Base-by-base conservation (phyloP, 306 rosid genomes). In the Medicago lupulina region DNA sequence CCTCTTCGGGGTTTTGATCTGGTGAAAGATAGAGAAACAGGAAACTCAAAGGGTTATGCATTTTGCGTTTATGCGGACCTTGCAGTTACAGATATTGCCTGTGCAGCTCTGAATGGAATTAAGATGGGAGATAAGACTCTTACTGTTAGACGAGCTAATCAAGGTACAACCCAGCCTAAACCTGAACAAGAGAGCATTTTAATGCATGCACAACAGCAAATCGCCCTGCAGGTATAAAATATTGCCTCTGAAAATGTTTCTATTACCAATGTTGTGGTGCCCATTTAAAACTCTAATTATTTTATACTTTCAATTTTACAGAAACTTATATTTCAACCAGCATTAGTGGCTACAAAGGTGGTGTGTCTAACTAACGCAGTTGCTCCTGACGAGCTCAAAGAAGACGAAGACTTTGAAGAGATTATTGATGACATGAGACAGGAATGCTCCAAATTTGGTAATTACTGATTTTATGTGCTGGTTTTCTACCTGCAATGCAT, bases 31-130 rank as follows among this genome's bases (percentile, higher is more conserved):
- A 86, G 99, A 79, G 99, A 95, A 83, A 95, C 97, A 1, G 99
- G 99, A 67, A 95, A 95, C 73, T 95, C 99, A n/a, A 92, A 95
- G 78, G 99, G 97, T 67, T 95, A 92, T 63, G 99, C 99, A 46
- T 92, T 95, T 80, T 95, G 99, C 83, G 99, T 95, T 53, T 95
- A 95, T 81, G 97, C 92, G 87, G 99, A 95, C 82, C 99, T 92
- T 75, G 88, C 99, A 40, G 99, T 95, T 64, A 95, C 99, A 0
- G 99, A 95, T 86, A 95, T 95, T 84, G 97, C 97, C 3, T 95
- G 99, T 84, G 97, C 97, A 7, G 99, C 97, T 76, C 87, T 95
- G 18, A 92, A 95, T 76, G 99, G 99, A 79, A 95, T 95, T 81
- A 92, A 95, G 83, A 92, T 95, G 97, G 97, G 99, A 4, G 99